Conservation (phyloP, 768 basidiomycete species). For the Boletus tomentosulus region DNA sequence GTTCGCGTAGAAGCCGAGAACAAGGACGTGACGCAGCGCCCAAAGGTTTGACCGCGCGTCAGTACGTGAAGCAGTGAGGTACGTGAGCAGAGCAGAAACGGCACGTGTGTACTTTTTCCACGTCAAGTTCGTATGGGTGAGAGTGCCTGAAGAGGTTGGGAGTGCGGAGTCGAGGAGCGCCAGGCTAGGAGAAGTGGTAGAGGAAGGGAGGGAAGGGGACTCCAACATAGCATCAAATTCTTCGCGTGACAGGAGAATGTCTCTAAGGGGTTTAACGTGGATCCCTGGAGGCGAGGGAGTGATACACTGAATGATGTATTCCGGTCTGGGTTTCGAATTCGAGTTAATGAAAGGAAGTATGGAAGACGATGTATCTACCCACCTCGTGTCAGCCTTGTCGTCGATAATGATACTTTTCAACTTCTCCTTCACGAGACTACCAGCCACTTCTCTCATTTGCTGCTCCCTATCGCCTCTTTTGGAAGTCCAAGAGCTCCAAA, state of each 20-base stretch:
- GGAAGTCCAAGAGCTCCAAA: constrained; percentile 32
- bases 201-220: constrained; percentile 37
- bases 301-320: constrained; percentile 41
- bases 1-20: constrained; percentile 55
- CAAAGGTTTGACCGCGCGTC: constrained; percentile 55
- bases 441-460: constrained; percentile 24
- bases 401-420: constrained; percentile 42
- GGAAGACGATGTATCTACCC: constrained; percentile 3
- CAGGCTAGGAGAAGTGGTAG: constrained; percentile 49
- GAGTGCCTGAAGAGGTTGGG: constrained; percentile 37
- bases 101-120: constrained; percentile 54
- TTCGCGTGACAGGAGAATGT: constrained; percentile 48
- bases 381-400: constrained; percentile 30
- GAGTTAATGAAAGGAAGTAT: background rate
- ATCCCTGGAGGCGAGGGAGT: constrained; percentile 35
- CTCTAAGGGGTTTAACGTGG: constrained; percentile 38
- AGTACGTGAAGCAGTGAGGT: constrained; percentile 57
- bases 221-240: constrained; percentile 47
- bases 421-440: constrained; percentile 37
- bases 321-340: constrained; percentile 35
- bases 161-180: constrained; percentile 59
- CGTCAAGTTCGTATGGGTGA: constrained; percentile 3
- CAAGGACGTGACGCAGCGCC: constrained; percentile 67
- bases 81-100: constrained; percentile 50
- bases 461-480: constrained; percentile 9